A percentile compares a stretch with the other conserved stretches of the same genome.
These are phyloP conservation scores for Colletotrichum noveboracense DNA, from an alignment of 2,329 filamentous ascomycete genomes.

Conservation along the genomic window DNA sequence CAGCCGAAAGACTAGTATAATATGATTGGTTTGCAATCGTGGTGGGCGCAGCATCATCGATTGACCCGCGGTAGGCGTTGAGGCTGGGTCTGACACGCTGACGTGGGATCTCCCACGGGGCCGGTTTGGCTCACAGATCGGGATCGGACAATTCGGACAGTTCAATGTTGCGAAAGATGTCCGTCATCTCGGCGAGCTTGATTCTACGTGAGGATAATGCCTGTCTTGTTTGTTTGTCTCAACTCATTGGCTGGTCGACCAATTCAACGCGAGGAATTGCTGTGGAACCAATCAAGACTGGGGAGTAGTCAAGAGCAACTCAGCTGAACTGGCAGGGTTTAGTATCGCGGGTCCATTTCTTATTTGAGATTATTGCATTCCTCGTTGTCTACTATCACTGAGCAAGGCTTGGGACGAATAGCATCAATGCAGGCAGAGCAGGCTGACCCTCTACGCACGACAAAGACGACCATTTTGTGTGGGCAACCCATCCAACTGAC, in stretches of 20 bases:
- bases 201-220: too few relatives aligned
- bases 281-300: not conserved
- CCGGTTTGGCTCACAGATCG: not conserved
- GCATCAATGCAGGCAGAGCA: not conserved
- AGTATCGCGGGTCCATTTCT: too few relatives aligned
- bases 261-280: too few relatives aligned
- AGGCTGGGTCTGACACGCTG: not conserved
- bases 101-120: not conserved
- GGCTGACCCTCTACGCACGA: not conserved
- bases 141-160: not conserved
- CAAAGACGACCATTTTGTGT: constrained; percentile 9
- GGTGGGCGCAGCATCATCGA: not conserved
- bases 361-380: not conserved
- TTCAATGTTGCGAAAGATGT: not conserved
- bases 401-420: not conserved
- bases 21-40: not conserved
- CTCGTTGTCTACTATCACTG: not conserved
- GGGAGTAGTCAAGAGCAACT: not conserved
- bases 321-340: not conserved
- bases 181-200: not conserved
- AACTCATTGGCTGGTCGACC: too few relatives aligned
- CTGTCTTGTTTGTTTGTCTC: too few relatives aligned
- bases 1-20: too few relatives aligned
- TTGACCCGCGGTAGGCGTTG: not conserved
- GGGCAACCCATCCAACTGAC: not conserved